phyloP scores from a whole-genome alignment of 768 basidiomycete genomes.

The Pholiota microspora region DNA sequence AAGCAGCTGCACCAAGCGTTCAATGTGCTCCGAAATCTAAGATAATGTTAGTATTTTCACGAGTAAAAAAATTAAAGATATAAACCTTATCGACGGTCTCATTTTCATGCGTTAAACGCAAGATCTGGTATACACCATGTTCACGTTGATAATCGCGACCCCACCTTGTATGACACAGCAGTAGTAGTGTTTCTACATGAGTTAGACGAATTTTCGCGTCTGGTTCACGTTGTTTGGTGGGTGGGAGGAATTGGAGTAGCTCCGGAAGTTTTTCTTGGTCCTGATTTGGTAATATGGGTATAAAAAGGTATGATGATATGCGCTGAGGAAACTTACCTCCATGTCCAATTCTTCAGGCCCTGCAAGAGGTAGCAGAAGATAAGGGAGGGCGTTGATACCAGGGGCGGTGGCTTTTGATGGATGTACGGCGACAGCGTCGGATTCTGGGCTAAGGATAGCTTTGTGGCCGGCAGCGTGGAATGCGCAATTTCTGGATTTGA shows the following conservation, averaged over 20 bases:
- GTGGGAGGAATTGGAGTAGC: slow-evolving; percentile 84
- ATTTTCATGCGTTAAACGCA: slow-evolving; percentile 72
- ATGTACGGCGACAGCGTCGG: slow-evolving; percentile 49
- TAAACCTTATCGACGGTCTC: slow-evolving; percentile 79
- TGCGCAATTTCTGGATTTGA: slow-evolving; percentile 65
- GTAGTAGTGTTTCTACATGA: slow-evolving; percentile 84
- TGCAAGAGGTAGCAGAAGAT: slow-evolving; percentile 85
- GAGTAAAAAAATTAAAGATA: slow-evolving; percentile 7
- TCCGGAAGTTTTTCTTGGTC: slow-evolving; percentile 86
- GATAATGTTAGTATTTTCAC: background rate
- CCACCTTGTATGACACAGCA: slow-evolving; percentile 87
- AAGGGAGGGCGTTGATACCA: slow-evolving; percentile 83
- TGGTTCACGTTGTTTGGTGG: slow-evolving; percentile 78
- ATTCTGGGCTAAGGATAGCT: slow-evolving; percentile 69
- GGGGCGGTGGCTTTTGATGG: slow-evolving; percentile 59
- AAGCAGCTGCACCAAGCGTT: slow-evolving; percentile 83
- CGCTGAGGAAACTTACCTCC: slow-evolving; percentile 52
- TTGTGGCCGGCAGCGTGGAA: slow-evolving; percentile 69
- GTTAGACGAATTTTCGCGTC: slow-evolving; percentile 76
- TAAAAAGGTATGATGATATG: background rate
- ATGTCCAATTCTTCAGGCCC: slow-evolving; percentile 95
- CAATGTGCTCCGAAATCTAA: slow-evolving; percentile 84
- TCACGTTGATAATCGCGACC: slow-evolving; percentile 79
- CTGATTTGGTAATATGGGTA: slow-evolving; percentile 31
- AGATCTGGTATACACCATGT: slow-evolving; percentile 84